Conservation (phyloP, 129 eudicot species). For the Kitagawia praeruptora region DNA sequence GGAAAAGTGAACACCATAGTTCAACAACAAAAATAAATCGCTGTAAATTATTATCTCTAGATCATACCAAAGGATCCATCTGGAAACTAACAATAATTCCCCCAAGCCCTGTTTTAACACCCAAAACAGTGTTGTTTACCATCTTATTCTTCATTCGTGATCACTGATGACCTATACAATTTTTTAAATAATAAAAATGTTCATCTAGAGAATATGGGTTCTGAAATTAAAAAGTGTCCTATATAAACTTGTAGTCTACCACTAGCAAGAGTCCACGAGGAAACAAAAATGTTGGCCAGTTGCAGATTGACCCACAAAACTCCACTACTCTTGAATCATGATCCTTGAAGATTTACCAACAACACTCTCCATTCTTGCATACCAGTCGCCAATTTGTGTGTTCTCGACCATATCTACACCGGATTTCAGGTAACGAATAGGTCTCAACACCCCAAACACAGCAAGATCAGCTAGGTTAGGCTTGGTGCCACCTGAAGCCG, state of each 20-base stretch:
- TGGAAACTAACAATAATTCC: not conserved
- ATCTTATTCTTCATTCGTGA: not conserved
- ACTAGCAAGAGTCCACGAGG: not conserved
- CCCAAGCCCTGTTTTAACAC: not conserved
- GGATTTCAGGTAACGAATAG: not conserved
- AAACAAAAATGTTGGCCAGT: not conserved
- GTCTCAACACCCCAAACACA: slow-evolving; percentile 9
- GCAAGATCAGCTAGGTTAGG: slow-evolving; percentile 14
- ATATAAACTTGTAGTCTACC: not conserved
- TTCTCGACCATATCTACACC: slow-evolving; percentile 9
- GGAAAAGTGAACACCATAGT: not conserved
- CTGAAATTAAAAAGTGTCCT: not conserved
- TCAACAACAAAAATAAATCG: not conserved
- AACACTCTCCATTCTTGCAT: slow-evolving; percentile 2
- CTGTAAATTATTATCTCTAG: not conserved
- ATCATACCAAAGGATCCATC: not conserved
- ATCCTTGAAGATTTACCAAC: slow-evolving; percentile 6
- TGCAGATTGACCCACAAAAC: not conserved
- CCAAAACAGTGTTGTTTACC: not conserved
- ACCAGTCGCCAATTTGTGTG: slow-evolving; percentile 8
- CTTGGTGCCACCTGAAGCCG: slow-evolving; percentile 4
- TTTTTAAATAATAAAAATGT: not conserved
- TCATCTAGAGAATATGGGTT: not conserved
- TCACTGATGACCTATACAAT: not conserved
- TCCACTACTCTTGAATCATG: not conserved